Evolutionary conservation across 2,329 filamentous ascomycete genomes (phyloP), one percentile per base, ranked within the genome.

Genomic region (Penicillium frequentans): DNA sequence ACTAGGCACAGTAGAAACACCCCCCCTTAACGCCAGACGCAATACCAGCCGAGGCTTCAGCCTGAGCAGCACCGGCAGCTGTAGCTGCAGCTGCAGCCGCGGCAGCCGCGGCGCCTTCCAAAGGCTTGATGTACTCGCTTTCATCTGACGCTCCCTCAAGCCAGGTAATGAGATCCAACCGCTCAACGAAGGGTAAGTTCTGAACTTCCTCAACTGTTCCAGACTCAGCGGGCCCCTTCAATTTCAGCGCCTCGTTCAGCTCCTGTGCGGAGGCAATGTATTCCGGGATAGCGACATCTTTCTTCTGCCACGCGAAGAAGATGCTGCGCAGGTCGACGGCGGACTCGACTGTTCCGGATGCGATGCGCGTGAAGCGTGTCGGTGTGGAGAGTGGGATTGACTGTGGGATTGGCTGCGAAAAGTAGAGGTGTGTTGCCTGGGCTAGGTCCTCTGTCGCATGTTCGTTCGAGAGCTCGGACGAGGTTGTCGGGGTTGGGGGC

Each of bases 291-390:
- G 89, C 86, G 54, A 89, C 86, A 78, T 98, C 93, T 74, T 92
- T 91, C 77, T 97, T 96, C 69, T 90, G 82, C 91, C 92, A 99
- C 55, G 92, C 92, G 72, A 98, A 96, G 80, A 93, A 97, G 76
- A 97, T 93, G 73, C 90, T 95, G 71, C 95, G 91, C 65, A 99
- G 82, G 72, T 97, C 91, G 68, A 96, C 87, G 5, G 89, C 83
- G 55, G 82, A 81, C 48, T 85, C 82, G 67, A 76, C 76, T 48
- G 86, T 85, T 57, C 85, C 84, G n/a, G 91, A 93, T 59, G 90
- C 84, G 79, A 98, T 98, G 67, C 95, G 91, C 64, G 95, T 99
- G 79, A 98, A 98, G 67, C 95, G 91, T 64, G 95, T 99, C 10
- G 88, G 82, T 14, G 84, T 83, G 50, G 85, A 86, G 63, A 96